Base-by-base conservation (phyloP, 2,329 filamentous ascomycete species). In the Volutella citrinella region DNA sequence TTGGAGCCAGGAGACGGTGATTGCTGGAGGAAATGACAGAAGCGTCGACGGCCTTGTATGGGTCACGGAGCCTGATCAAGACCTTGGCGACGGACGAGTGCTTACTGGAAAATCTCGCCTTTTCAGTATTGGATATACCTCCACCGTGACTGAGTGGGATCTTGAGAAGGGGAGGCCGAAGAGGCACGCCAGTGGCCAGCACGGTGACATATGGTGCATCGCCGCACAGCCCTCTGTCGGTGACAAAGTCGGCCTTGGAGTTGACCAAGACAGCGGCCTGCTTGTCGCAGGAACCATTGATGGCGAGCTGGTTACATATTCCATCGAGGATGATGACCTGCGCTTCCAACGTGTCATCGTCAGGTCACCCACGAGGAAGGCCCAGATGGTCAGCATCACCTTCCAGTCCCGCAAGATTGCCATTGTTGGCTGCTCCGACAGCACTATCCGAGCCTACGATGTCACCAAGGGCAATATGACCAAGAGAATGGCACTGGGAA, bases 151-250 rank as follows among this genome's bases (percentile, higher is more conserved):
- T 0, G 93, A 98, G 63, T 98, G 93, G 93, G 85, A 97, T 65
- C 70, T 98, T 16, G 79, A 80, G 48, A 84, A 81, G 44, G 88
- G 87, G 11, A 73, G 78, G 36, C 86, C 89, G 10, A 77, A 84
- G 64, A 79, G 84, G 39, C 85, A 94, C 61, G 88, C 87, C 13
- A 89, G 86, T 52, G 93, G 91, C 27, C 94, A 94, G 61, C 88
- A 95, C 61, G 90, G 89, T 46, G 90, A 96, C 55, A 91, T 97
- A 42, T 98, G 93, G 93, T 97, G 91, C 64, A 77, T 98, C 52
- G 87, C 87, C 38, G 86, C 84, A 11, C 91, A 96, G 64, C 93
- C 91, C 4, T 69, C 48, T 18, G 38, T 36, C 13, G 26, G 35
- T n/a, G 54, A 54, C 31, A 48, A 52, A 10, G 36, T 38, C 14